Conservation (phyloP, 2,329 filamentous ascomycete species). For the Pseudopyricularia javanii region DNA sequence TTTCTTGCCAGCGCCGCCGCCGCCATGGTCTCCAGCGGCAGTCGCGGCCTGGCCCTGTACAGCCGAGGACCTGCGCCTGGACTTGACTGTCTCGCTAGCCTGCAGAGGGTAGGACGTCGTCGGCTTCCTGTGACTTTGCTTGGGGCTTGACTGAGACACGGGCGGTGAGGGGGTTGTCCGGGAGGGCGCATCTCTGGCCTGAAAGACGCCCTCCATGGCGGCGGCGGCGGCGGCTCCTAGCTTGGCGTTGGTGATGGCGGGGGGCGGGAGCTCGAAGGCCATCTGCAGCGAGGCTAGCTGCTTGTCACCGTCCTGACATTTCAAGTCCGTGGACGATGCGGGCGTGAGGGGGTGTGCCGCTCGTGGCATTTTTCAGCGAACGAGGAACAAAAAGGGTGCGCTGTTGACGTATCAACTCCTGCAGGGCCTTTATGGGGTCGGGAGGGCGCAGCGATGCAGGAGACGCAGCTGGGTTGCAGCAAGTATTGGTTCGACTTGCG, state of each 20-base stretch:
- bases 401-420: too few relatives aligned
- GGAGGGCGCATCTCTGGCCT: neutral
- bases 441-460: too few relatives aligned
- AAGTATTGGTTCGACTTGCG: too few relatives aligned
- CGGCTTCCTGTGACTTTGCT: neutral
- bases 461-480: too few relatives aligned
- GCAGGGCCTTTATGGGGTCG: too few relatives aligned
- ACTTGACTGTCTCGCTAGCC: slow-evolving; percentile 33
- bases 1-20: slow-evolving; percentile 32
- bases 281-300: slow-evolving; percentile 50
- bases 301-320: slow-evolving; percentile 50
- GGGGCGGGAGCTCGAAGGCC: slow-evolving; percentile 65
- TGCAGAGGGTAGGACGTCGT: slow-evolving; percentile 7
- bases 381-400: neutral
- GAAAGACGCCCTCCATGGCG: neutral
- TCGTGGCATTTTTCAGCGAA: slow-evolving; percentile 48
- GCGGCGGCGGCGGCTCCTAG: too few relatives aligned
- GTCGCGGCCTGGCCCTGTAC: slow-evolving; percentile 36
- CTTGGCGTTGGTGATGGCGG: slow-evolving; percentile 44
- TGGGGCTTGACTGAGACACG: neutral
- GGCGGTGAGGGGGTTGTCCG: neutral
- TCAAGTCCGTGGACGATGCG: slow-evolving; percentile 68
- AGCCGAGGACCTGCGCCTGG: slow-evolving; percentile 33
- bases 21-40: slow-evolving; percentile 24
- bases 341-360: slow-evolving; percentile 61